A percentile compares a stretch with the other conserved stretches of the same genome.
These are phyloP conservation scores for Suillus occidentalis DNA, from an alignment of 768 basidiomycete genomes.

Conservation along the genomic window DNA sequence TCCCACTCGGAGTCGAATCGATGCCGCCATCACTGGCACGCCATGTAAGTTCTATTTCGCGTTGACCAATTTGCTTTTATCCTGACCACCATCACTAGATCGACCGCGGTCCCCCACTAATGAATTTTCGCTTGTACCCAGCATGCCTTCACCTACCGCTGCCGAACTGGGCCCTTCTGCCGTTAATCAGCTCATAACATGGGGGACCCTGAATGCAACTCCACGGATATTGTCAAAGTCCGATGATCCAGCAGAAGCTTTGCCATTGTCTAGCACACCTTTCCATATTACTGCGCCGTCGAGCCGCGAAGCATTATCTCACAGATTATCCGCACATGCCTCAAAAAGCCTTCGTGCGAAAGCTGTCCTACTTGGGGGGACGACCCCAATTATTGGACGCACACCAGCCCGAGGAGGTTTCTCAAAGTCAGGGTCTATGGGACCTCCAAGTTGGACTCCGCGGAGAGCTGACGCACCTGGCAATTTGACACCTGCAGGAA, in stretches of 20 bases:
- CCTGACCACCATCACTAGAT: constrained; percentile 45
- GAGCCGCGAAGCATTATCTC: constrained; percentile 79
- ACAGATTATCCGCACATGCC: constrained; percentile 79
- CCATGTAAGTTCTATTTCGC: constrained; percentile 60
- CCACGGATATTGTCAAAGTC: constrained; percentile 79
- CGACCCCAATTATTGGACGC: constrained; percentile 26
- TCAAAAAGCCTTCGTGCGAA: constrained; percentile 78
- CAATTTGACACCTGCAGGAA: constrained; percentile 84
- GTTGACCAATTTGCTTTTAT: neutral
- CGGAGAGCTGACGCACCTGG: constrained; percentile 70
- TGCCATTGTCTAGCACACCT: constrained; percentile 51
- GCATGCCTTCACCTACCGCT: constrained; percentile 85
- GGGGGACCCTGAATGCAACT: constrained; percentile 91
- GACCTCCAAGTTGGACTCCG: constrained; percentile 79
- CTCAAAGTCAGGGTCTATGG: constrained; percentile 59
- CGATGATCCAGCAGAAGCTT: constrained; percentile 50
- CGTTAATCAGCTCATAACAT: constrained; percentile 94
- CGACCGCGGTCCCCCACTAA: constrained; percentile 56
- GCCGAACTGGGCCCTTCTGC: constrained; percentile 77
- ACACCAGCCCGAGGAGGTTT: constrained; percentile 34
- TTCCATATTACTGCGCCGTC: constrained; percentile 80
- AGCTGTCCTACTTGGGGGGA: constrained; percentile 58
- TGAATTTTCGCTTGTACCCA: constrained; percentile 77
- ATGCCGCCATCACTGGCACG: constrained; percentile 90
- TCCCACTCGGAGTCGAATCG: constrained; percentile 87